These are phyloP conservation scores for Aspergillus novofumigatus DNA, from an alignment of 2,329 filamentous ascomycete genomes.

Conservation along the genomic window DNA sequence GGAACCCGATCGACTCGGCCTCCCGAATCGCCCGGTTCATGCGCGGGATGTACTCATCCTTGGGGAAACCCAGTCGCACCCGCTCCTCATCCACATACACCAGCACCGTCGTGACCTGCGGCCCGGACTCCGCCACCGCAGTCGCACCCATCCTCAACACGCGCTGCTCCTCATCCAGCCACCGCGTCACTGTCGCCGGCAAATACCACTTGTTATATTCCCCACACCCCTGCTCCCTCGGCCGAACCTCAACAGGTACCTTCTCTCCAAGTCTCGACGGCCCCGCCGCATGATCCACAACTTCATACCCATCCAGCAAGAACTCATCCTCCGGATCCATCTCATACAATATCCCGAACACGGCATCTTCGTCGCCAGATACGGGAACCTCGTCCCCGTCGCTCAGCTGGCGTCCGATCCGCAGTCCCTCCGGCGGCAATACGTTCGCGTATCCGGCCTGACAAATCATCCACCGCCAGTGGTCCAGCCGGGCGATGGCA, in stretches of 20 bases:
- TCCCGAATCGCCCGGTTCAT: constrained; percentile 43
- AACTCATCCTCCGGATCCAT: constrained; percentile 35
- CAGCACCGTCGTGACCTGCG: constrained; percentile 24
- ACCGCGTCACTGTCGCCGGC: constrained; percentile 24
- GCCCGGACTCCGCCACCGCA: constrained; percentile 6
- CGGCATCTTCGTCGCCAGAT: constrained; percentile 23
- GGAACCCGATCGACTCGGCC: constrained; percentile 32
- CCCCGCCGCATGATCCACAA: constrained; percentile 24
- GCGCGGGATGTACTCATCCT: constrained; percentile 37
- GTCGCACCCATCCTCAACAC: constrained; percentile 2
- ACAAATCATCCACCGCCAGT: constrained; percentile 41
- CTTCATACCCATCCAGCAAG: constrained; percentile 38
- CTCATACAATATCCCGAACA: constrained; percentile 41
- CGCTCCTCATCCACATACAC: constrained; percentile 43
- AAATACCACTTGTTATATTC: constrained; percentile 39
- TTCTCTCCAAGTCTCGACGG: background rate
- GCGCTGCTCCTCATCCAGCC: constrained; percentile 25
- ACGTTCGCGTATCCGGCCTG: constrained; percentile 42
- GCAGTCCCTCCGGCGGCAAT: constrained; percentile 23
- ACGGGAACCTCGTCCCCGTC: constrained; percentile 17
- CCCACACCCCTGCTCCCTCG: constrained; percentile 30
- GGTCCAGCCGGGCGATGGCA: constrained; percentile 36
- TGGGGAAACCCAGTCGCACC: constrained; percentile 29
- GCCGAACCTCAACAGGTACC: constrained; percentile 18
- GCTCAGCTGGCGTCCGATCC: constrained; percentile 17